phyloP scores from a whole-genome alignment of 768 basidiomycete genomes.

The Paxillus ammoniavirescens region DNA sequence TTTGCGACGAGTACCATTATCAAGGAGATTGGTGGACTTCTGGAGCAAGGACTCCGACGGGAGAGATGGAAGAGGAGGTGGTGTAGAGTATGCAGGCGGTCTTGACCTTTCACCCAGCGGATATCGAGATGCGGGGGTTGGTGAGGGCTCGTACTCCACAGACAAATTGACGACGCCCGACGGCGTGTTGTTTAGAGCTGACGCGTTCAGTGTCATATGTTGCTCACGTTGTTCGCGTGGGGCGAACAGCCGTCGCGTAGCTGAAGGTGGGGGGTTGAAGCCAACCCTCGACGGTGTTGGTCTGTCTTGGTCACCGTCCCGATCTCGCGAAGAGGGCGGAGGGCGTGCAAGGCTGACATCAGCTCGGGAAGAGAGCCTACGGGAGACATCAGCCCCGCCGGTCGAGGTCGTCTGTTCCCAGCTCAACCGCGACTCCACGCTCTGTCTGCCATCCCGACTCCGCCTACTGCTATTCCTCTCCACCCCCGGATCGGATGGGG shows the following conservation, averaged over 20 bases:
- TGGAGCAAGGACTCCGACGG: conserved; percentile 52
- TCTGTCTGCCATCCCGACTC: conserved; percentile 56
- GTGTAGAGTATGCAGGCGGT: conserved; percentile 48
- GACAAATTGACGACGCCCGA: conserved; percentile 30
- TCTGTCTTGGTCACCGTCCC: conserved; percentile 28
- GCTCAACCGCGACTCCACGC: conserved; percentile 46
- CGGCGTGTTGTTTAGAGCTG: conserved; percentile 18
- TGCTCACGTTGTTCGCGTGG: conserved; percentile 57
- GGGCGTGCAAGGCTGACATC: conserved; percentile 24
- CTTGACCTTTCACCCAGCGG: conserved; percentile 40
- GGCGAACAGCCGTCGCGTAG: conserved; percentile 53
- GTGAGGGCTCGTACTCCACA: conserved; percentile 43
- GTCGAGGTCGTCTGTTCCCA: conserved; percentile 37
- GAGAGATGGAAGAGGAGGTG: conserved; percentile 56
- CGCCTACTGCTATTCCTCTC: conserved; percentile 42
- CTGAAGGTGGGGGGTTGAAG: conserved; percentile 23
- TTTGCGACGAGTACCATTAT: conserved; percentile 37
- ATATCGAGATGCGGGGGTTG: conserved; percentile 41
- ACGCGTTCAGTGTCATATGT: conserved; percentile 15
- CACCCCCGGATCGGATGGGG: conserved; percentile 33
- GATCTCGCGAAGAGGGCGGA: conserved; percentile 23
- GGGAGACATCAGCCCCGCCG: conserved; percentile 23
- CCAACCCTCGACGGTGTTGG: conserved; percentile 22
- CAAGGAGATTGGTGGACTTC: conserved; percentile 21
- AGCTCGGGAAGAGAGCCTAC: conserved; percentile 24